These are phyloP conservation scores for Gardenia jasminoides DNA, from an alignment of 257 asterid species.

Conservation along the genomic window DNA sequence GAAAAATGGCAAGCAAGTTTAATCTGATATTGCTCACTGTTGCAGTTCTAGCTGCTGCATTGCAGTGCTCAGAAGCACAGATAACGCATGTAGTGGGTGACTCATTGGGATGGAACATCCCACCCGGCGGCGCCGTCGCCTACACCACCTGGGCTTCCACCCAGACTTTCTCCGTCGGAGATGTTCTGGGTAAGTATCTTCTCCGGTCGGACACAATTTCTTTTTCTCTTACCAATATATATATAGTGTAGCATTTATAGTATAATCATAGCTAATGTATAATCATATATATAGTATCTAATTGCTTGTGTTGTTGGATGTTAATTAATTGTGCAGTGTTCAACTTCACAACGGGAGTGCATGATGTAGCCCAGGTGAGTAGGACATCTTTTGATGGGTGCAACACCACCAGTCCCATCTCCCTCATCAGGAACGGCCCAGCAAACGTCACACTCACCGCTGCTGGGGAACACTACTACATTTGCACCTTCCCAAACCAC, in stretches of 20 bases:
- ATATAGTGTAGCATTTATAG: too few species aligned
- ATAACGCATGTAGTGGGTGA: slow-evolving; percentile 69
- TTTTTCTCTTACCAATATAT: too few species aligned
- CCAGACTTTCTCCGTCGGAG: slow-evolving; percentile 50
- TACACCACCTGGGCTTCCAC: slow-evolving; percentile 64
- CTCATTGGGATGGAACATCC: slow-evolving; percentile 60
- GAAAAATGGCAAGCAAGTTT: slow-evolving; percentile 40
- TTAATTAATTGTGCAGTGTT: slow-evolving; percentile 41
- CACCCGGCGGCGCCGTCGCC: slow-evolving; percentile 48
- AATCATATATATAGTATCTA: too few species aligned
- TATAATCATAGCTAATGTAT: too few species aligned
- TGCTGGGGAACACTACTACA: slow-evolving; percentile 52
- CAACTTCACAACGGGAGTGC: slow-evolving; percentile 47
- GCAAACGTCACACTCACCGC: slow-evolving; percentile 45
- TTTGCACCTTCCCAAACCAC: slow-evolving; percentile 50
- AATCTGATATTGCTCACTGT: slow-evolving; percentile 19
- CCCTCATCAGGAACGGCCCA: slow-evolving; percentile 41
- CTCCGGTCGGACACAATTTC: too few species aligned
- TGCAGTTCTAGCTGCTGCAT: slow-evolving; percentile 36
- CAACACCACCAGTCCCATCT: slow-evolving; percentile 43
- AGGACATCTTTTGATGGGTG: slow-evolving; percentile 45
- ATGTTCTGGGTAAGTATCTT: slow-evolving; percentile 44
- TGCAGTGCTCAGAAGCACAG: slow-evolving; percentile 50
- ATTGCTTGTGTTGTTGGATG: not conserved
- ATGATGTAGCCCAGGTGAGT: slow-evolving; percentile 58